Base-by-base conservation (phyloP, 805 yeast genomes). In the Lachancea nothofagi region DNA sequence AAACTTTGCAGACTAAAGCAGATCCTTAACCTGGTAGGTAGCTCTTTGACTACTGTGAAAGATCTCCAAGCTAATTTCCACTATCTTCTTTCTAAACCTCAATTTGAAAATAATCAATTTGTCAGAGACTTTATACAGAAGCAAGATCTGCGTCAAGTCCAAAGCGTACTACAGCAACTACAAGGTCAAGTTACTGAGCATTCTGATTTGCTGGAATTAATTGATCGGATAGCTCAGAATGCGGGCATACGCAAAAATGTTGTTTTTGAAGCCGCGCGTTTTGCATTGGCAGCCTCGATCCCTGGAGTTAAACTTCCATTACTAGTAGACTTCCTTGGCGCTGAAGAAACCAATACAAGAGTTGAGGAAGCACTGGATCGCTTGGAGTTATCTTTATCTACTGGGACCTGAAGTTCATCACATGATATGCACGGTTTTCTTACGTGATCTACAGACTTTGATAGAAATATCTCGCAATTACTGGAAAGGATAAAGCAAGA, bases 221-320 rank as follows among this genome's bases (percentile, higher is more conserved):
- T 46, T 23, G 33, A 44, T 8, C 24, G 23, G 8, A 30, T 41
- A n/a, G 35, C 37, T 17, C 25, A 25, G 8, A 44, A 44, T 20
- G 10, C 39, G 2, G 32, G 44, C 1, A 20, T 49, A 1, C 43
- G 50, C 6, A 51, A 53, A 18, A 72, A 67, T 41, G 57, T 65
- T 1, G 59, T 83, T 1, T 83, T 75, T 53, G 77, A 75, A 49
- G 51, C 77, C 0, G 51, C 84, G 10, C 66, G 96, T 41, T 79
- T 69, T 47, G 89, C 89, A 0, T 55, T 87, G 18, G 71, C 85
- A 10, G 94, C 85, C 0, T 75, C 79, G 6, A 67, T 67, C 4
- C 70, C 95, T 0, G 96, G 96, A 0, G 64, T 81, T 21, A 76
- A 78, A 13, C 64, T 88, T 4, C 83, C 82, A 0, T 63, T 68